phyloP scores from a whole-genome alignment of 176 grass and related monocot species.

The Triticum monococcum region DNA sequence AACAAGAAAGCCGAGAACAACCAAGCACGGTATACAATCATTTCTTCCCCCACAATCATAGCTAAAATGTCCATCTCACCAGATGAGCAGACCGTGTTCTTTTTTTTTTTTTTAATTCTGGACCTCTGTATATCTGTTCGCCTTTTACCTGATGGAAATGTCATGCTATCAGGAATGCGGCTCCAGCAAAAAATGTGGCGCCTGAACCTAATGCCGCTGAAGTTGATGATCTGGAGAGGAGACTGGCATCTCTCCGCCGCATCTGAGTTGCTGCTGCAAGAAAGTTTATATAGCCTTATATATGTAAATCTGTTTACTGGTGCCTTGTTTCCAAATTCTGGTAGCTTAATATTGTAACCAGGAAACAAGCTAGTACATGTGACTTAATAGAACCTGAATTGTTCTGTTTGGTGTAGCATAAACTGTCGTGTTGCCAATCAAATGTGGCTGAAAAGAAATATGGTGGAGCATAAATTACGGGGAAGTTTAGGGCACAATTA shows the following conservation, averaged over 20 bases:
- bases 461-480: background rate
- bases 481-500: background rate
- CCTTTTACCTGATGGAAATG: constrained; percentile 19
- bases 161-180: constrained; percentile 37
- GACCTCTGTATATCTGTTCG: background rate
- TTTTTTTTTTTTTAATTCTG: background rate
- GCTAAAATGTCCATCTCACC: background rate
- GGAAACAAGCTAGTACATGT: background rate
- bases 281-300: constrained; percentile 30
- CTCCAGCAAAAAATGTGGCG: constrained; percentile 37
- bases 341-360: constrained; percentile 19
- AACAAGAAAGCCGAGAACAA: constrained; percentile 64
- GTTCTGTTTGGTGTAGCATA: background rate
- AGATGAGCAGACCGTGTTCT: background rate
- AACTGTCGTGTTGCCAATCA: too few species aligned
- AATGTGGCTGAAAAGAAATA: background rate
- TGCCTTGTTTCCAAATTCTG: background rate
- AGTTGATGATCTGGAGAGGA: constrained; percentile 91
- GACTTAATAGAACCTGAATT: background rate
- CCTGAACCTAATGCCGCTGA: constrained; percentile 63
- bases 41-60: background rate
- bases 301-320: constrained; percentile 45
- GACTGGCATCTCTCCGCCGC: constrained; percentile 82
- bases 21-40: constrained; percentile 61
- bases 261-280: constrained; percentile 39